Base-by-base conservation (phyloP, 2,329 filamentous ascomycete genomes). In the Aspergillus fructus region DNA sequence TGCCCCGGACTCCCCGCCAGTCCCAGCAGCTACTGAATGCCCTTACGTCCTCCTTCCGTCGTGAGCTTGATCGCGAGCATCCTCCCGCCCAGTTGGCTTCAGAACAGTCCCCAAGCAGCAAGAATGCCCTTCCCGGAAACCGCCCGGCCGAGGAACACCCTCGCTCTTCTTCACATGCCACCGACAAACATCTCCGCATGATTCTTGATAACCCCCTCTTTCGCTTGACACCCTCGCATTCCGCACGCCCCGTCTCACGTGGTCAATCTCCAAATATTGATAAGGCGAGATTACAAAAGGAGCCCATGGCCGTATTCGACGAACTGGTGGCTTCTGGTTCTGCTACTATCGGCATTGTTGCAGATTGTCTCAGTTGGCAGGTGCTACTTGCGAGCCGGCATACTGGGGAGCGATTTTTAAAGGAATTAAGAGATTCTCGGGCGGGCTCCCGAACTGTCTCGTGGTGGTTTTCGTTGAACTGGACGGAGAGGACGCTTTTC, bases 41-140 rank as follows among this genome's bases (percentile, higher is more conserved):
- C 19, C 79, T 89, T 61, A 87, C 84, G 21, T 80, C 78, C 41
- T 88, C 85, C 12, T 89, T 89, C 69, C 80, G 84, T 62, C 77
- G 80, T 49, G 84, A 88, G 58, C 79, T 89, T 42, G 85, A 89
- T 65, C 78, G 76, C 53, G 80, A 83, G 58, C 81, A 87, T 71
- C 81, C 80, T 17, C 66, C 69, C 33, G 62, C 65, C n/a, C 59
- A 61, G 41, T 55, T 56, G n/a, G 48, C 56, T 5, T 49, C 51
- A 33, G 53, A 55, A 23, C 45, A 45, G 24, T 15, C 21, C 4
- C 11, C 49, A 21, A 43, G 23, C 13, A 34, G 63, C 49, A 59
- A 61, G 13, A 53, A 62, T 49, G 56, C 47, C 34, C 23, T 15
- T 11, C 42, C 39, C 19, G 41, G 23, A 3, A 37, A 59, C 17